A percentile compares a stretch with the other conserved stretches of the same genome.
These are phyloP conservation scores for Raphanus sativus DNA, from an alignment of 345 rosid species.

Conservation along the genomic window DNA sequence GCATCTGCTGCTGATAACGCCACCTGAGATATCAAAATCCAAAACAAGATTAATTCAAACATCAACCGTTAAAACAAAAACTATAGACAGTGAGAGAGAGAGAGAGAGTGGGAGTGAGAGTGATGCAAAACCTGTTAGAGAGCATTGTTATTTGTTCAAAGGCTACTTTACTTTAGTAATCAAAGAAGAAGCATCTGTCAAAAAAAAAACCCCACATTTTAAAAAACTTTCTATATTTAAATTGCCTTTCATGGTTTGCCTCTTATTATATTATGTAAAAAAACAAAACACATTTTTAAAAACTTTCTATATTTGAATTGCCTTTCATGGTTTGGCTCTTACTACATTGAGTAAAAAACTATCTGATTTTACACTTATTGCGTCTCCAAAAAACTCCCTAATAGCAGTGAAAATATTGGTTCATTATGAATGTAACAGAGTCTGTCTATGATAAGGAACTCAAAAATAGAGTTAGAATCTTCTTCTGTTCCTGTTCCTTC, in stretches of 20 bases:
- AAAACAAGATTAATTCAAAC: not conserved
- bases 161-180: constrained; percentile 24
- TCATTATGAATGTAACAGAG: not conserved
- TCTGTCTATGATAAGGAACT: constrained; percentile 1
- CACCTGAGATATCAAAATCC: constrained; percentile 3
- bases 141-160: too few relatives aligned
- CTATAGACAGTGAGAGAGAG: too few relatives aligned
- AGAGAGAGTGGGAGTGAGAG: constrained; percentile 14
- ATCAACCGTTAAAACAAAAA: not conserved
- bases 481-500: constrained; percentile 33
- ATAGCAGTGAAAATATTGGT: too few relatives aligned
- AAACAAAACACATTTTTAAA: not conserved
- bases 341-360: not conserved
- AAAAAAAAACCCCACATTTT: not conserved
- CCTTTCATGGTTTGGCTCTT: constrained; percentile 8
- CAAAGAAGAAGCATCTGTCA: constrained; percentile 30
- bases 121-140: constrained; percentile 50
- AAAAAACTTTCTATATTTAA: too few relatives aligned
- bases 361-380: not conserved
- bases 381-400: too few relatives aligned
- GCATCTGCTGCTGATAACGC: constrained; percentile 44
- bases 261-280: not conserved
- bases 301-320: constrained; percentile 13
- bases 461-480: not conserved
- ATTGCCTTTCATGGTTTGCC: too few relatives aligned